Evolutionary conservation across 2,329 filamentous ascomycete species (phyloP).

Genomic region (Diplodia corticola): DNA sequence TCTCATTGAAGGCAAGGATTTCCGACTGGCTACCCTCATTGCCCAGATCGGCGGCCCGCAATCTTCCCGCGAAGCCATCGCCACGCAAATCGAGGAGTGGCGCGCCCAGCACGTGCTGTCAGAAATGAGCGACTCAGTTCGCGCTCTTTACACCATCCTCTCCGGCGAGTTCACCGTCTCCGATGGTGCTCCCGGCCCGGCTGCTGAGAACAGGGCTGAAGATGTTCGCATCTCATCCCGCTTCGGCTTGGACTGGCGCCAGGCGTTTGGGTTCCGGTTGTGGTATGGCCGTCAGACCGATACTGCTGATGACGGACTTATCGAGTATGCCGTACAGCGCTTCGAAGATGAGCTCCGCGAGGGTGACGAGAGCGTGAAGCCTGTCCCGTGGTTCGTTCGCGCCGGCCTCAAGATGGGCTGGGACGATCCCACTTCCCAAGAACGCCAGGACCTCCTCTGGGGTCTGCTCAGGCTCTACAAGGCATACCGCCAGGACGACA

Average conservation of each 20-base stretch:
- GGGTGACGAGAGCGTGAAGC: constrained; percentile 67
- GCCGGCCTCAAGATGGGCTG: constrained; percentile 60
- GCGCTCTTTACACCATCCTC: constrained; percentile 85
- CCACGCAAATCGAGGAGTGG: constrained; percentile 81
- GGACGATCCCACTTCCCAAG: constrained; percentile 59
- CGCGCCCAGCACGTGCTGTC: constrained; percentile 77
- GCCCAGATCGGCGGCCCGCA: constrained; percentile 73
- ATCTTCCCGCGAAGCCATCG: constrained; percentile 70
- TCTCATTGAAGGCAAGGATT: constrained; percentile 73
- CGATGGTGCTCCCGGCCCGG: constrained; percentile 70
- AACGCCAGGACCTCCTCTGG: constrained; percentile 79
- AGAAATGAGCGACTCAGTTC: constrained; percentile 81
- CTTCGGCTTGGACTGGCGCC: constrained; percentile 89
- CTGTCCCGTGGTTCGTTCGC: constrained; percentile 70
- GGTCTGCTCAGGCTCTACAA: constrained; percentile 81
- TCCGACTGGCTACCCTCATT: constrained; percentile 80
- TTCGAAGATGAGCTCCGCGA: constrained; percentile 74
- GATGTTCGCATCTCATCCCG: constrained; percentile 80
- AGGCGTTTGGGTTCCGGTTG: constrained; percentile 84
- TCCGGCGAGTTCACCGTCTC: constrained; percentile 84
- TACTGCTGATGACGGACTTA: constrained; percentile 58
- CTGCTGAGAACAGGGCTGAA: constrained; percentile 75
- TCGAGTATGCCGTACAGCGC: constrained; percentile 69
- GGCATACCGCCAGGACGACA: constrained; percentile 46
- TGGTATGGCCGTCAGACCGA: constrained; percentile 72